Base-by-base conservation (phyloP, 495 filamentous ascomycete genomes). In the Niebla homalea region DNA sequence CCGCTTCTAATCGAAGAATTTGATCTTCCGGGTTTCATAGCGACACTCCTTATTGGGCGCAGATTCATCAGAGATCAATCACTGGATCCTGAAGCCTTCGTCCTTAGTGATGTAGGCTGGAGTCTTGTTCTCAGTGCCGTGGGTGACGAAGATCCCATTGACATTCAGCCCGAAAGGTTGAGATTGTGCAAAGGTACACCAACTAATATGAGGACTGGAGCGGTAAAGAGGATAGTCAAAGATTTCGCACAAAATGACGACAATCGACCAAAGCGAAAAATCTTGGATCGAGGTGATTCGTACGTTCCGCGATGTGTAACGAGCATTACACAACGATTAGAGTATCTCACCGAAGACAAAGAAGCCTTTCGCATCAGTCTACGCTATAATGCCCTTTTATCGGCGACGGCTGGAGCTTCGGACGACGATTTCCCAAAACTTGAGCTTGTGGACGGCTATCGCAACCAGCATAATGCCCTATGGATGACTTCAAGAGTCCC, bases 221-320 rank as follows among this genome's bases (percentile, higher is more conserved):
- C 49, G 35, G 36, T 44, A 20, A 53, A 53, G 44, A 48, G 43
- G 21, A 21, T 21, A 32, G 48, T 53, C 21, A 18, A 23, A 32
- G 43, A 53, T 32, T 36, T 45, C 4, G 21, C 43, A 18, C 22
- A n/a, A 8, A 37, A 48, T 23, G 36, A 48, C 22, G 12, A 16
- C 16, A 26, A 41, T 8, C 15, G 29, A 16, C 38, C 23, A 15
- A 41, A 37, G 12, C 43, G 32, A 19, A 35, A 21, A n/a, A 12
- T 41, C 15, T 21, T 41, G n/a, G 51, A 53, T 26, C 41, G 48
- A 43, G 44, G 44, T 23, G 35, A 51, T 40, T 51, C 43, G 20
- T 53, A 53, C 44, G 11, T 53, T 40, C 23, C 51, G 19, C 47
- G 51, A 48, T 48, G 51, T 38, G 18, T 48, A 14, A 48, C 35